Percentiles rank a stretch among this genome's conserved stretches.
Evolutionary conservation across 148 eudicot species (phyloP).

Genomic region (Heliosperma pusillum): DNA sequence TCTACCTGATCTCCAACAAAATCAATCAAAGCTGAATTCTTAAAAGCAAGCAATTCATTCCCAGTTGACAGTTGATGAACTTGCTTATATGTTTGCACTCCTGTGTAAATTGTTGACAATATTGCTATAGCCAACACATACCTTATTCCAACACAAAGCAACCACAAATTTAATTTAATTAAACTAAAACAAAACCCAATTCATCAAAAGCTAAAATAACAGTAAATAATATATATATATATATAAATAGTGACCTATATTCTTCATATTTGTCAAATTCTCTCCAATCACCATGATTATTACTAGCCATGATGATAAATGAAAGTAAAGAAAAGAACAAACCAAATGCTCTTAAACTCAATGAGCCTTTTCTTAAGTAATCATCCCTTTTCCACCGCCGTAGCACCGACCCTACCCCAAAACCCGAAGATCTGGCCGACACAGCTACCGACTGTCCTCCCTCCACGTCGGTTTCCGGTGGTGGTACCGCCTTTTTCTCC

Average conservation of each 20-base stretch:
- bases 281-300: slow-evolving; percentile 27
- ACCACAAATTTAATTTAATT: neutral
- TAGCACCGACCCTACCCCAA: slow-evolving; percentile 22
- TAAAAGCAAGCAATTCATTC: slow-evolving; percentile 18
- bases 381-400: slow-evolving; percentile 27
- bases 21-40: slow-evolving; percentile 28
- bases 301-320: slow-evolving; percentile 29
- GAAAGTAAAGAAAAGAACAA: slow-evolving; percentile 28
- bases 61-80: slow-evolving; percentile 21
- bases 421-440: neutral
- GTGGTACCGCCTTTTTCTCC: slow-evolving; percentile 8
- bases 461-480: slow-evolving; percentile 25
- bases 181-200: neutral
- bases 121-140: slow-evolving; percentile 35
- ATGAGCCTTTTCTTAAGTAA: slow-evolving; percentile 23
- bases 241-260: too few species aligned
- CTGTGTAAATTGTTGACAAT: slow-evolving; percentile 34
- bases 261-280: slow-evolving; percentile 30
- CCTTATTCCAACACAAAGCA: slow-evolving; percentile 11
- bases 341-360: slow-evolving; percentile 24
- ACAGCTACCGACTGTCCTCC: neutral
- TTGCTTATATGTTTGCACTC: slow-evolving; percentile 25
- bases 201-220: neutral
- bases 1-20: slow-evolving; percentile 37
- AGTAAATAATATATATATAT: too few species aligned